A percentile compares a stretch with the other conserved stretches of the same genome.
Conservation (phyloP, 2,329 filamentous ascomycete genomes). For the Claviceps pazoutovae region DNA sequence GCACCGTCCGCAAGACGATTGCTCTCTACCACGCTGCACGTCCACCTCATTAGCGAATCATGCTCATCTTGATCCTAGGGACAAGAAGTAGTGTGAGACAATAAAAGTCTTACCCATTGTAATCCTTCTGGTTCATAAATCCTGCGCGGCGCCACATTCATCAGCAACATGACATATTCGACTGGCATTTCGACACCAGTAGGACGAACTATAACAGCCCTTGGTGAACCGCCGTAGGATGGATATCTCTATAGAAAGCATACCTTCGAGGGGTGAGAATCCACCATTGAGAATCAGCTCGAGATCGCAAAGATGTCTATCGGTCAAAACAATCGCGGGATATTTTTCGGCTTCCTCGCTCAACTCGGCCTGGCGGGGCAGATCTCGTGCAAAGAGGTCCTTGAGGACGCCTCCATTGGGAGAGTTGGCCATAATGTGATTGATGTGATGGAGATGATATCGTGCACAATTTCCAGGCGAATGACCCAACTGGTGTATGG, state of each 20-base stretch:
- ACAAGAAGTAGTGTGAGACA: not conserved
- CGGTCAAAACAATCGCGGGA: constrained; percentile 69
- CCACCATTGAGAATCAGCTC: constrained; percentile 95
- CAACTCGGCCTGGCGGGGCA: constrained; percentile 67
- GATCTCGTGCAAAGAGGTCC: constrained; percentile 91
- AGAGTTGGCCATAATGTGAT: constrained; percentile 46
- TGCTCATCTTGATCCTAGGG: too few species aligned
- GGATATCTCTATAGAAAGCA: constrained; percentile 17
- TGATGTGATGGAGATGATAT: not conserved
- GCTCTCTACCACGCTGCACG: constrained; percentile 67
- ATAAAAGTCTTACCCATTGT: constrained; percentile 58
- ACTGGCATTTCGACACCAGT: not conserved
- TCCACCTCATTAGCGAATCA: not conserved
- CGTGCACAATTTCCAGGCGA: not conserved
- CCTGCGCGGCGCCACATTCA: constrained; percentile 34
- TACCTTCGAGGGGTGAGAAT: constrained; percentile 94
- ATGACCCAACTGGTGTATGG: not conserved
- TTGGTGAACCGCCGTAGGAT: not conserved
- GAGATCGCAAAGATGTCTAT: constrained; percentile 94
- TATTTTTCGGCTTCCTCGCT: constrained; percentile 72
- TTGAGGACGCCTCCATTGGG: constrained; percentile 91
- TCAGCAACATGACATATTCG: not conserved
- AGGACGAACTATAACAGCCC: constrained; percentile 1
- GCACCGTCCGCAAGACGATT: constrained; percentile 76
- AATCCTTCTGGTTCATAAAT: constrained; percentile 96